phyloP scores from a whole-genome alignment of 768 basidiomycete genomes.

The Obba rivulosa region DNA sequence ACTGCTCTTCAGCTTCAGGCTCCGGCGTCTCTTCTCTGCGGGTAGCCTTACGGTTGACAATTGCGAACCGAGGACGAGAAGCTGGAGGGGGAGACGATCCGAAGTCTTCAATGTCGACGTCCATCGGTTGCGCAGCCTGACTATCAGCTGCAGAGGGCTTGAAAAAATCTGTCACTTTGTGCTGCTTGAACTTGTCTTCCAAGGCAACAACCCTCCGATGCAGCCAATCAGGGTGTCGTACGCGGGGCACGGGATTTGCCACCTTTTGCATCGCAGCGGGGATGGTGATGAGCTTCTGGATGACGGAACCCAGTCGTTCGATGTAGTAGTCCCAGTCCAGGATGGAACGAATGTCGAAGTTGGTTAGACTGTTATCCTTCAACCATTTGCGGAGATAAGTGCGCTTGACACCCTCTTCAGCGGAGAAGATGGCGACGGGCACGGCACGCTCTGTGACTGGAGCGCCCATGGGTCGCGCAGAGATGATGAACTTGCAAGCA shows the following conservation, averaged over 20 bases:
- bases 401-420: constrained; percentile 86
- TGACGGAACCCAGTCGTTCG: constrained; percentile 93
- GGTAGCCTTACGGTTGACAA: constrained; percentile 44
- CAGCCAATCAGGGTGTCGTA: constrained; percentile 97
- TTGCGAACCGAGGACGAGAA: constrained; percentile 40
- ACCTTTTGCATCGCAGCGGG: constrained; percentile 99
- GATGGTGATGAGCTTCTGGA: constrained; percentile 98
- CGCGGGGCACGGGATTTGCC: constrained; percentile 90
- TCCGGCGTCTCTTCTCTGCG: constrained; percentile 40
- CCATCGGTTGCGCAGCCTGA: constrained; percentile 43
- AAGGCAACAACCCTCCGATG: constrained; percentile 83
- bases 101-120: constrained; percentile 32
- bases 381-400: constrained; percentile 94
- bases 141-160: constrained; percentile 32
- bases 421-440: constrained; percentile 96
- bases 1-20: constrained; percentile 26
- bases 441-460: constrained; percentile 97
- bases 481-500: constrained; percentile 98
- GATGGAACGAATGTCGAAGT: constrained; percentile 90
- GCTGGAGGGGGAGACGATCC: constrained; percentile 8
- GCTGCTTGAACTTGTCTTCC: constrained; percentile 97
- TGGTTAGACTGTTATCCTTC: constrained; percentile 81
- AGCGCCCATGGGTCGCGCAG: constrained; percentile 84
- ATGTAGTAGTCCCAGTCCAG: constrained; percentile 99
- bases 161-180: constrained; percentile 97